Evolutionary conservation across 1,139 yeast genomes (phyloP).

Genomic region (Barnettozyma hawaiiensis): DNA sequence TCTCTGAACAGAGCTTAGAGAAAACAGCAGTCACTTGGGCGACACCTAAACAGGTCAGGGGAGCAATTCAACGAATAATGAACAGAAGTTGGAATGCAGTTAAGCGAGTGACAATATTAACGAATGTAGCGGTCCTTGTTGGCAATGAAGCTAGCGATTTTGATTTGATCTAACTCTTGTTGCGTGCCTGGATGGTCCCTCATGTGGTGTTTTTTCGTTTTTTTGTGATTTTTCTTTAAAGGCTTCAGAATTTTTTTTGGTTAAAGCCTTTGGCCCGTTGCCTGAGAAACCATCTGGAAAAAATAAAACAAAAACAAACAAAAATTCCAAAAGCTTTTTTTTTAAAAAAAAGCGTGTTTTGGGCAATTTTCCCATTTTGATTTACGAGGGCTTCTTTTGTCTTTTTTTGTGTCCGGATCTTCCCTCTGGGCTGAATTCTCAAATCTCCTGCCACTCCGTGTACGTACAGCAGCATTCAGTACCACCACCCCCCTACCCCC

Average conservation of each 20-base stretch:
- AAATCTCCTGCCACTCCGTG: not conserved
- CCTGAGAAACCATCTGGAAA: constrained; percentile 2
- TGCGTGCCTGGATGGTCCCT: too few species aligned
- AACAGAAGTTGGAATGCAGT: not conserved
- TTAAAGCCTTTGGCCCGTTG: not conserved
- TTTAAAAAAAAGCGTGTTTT: constrained; percentile 9
- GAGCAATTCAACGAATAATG: too few species aligned
- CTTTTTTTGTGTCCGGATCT: not conserved
- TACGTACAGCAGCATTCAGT: not conserved
- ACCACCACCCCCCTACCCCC: too few species aligned
- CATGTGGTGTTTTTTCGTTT: too few species aligned
- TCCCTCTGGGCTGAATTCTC: not conserved
- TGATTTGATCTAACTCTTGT: not conserved
- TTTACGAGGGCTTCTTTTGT: not conserved
- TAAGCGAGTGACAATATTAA: not conserved
- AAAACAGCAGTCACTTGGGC: not conserved
- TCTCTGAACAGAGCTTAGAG: not conserved
- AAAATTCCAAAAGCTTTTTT: not conserved
- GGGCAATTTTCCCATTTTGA: not conserved
- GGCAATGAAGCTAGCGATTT: not conserved
- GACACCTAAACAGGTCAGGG: not conserved
- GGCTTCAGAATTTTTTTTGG: not conserved
- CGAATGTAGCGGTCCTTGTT: not conserved
- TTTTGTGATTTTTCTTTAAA: not conserved
- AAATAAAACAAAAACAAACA: not conserved